phyloP scores from a whole-genome alignment of 2,329 filamentous ascomycete genomes.

The Aspergillus thermomutatus region DNA sequence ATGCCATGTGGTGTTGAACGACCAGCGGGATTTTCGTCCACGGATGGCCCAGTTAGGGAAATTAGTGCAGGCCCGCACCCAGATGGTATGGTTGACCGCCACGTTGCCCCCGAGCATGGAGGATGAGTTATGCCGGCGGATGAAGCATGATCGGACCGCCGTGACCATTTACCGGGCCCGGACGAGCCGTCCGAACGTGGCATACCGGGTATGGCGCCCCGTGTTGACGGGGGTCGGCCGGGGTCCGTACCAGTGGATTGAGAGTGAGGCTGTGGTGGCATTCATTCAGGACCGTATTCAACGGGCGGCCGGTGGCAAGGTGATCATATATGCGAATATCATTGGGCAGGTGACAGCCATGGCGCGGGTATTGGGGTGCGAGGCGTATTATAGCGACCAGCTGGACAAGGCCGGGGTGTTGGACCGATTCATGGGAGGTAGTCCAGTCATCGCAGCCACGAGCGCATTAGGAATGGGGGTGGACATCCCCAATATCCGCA shows the following conservation, averaged over 20 bases:
- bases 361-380: not conserved
- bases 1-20: conserved; percentile 9
- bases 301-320: not conserved
- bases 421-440: too few species aligned
- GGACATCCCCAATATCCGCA: conserved; percentile 9
- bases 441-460: not conserved
- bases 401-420: not conserved
- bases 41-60: not conserved
- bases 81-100: conserved; percentile 12
- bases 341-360: not conserved
- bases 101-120: conserved; percentile 8
- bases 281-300: not conserved
- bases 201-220: conserved; percentile 4
- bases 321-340: not conserved
- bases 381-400: conserved; percentile 1
- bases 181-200: not conserved
- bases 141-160: not conserved
- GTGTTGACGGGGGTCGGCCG: not conserved
- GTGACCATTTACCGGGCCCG: not conserved
- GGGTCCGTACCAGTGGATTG: not conserved
- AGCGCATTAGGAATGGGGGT: conserved; percentile 8
- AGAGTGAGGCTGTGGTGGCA: not conserved
- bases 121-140: not conserved
- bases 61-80: not conserved
- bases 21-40: conserved; percentile 1